Conservation (phyloP, 805 yeast genomes). For the Teunomyces stri region DNA sequence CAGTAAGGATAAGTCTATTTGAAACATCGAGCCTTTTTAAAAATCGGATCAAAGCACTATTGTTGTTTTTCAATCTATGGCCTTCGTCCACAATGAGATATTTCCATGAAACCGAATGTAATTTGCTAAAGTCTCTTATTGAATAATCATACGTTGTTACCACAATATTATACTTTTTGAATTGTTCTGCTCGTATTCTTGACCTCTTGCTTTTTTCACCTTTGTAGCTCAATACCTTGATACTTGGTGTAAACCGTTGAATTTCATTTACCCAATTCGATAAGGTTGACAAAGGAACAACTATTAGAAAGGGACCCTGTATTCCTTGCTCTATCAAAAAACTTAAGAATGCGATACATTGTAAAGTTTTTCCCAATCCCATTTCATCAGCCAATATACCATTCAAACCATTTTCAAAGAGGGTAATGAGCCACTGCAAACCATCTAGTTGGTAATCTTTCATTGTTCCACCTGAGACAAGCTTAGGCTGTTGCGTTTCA, state of each 20-base stretch:
- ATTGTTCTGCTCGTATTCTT: constrained; percentile 30
- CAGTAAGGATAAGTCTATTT: constrained; percentile 80
- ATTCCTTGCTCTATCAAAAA: constrained; percentile 77
- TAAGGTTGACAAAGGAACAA: constrained; percentile 81
- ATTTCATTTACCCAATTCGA: constrained; percentile 84
- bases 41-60: constrained; percentile 70
- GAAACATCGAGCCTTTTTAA: constrained; percentile 65
- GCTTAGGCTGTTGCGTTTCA: constrained; percentile 25
- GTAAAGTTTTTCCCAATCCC: constrained; percentile 95
- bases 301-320: constrained; percentile 72
- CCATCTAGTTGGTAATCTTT: constrained; percentile 89
- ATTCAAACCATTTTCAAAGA: constrained; percentile 90
- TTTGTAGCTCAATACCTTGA: constrained; percentile 61
- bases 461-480: constrained; percentile 50
- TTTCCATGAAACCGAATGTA: constrained; percentile 65
- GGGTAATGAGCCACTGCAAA: constrained; percentile 81
- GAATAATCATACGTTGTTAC: constrained; percentile 82
- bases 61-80: constrained; percentile 82
- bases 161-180: constrained; percentile 47
- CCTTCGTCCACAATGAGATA: constrained; percentile 94
- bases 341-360: constrained; percentile 75
- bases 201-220: constrained; percentile 63
- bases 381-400: constrained; percentile 97
- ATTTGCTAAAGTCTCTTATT: constrained; percentile 59
- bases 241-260: constrained; percentile 64